phyloP scores from a whole-genome alignment of 768 basidiomycete genomes.

The Daedaleopsis nitida region DNA sequence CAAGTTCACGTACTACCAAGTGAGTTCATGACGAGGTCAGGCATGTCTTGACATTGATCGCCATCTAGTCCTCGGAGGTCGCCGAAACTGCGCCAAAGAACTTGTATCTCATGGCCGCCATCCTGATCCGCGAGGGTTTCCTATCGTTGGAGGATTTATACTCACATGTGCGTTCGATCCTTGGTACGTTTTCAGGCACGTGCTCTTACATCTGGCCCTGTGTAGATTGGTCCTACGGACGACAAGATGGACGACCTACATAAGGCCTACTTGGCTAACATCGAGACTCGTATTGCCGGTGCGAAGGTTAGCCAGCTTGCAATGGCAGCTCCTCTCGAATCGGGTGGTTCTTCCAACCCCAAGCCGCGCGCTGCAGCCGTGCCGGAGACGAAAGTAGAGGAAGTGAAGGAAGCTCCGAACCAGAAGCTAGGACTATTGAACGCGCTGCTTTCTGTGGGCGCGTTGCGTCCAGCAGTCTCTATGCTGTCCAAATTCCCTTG shows the following conservation, averaged over 20 bases:
- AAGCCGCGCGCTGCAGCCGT: conserved; percentile 42
- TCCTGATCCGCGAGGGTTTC: conserved; percentile 89
- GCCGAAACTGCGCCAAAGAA: conserved; percentile 66
- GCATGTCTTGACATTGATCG: conserved; percentile 8
- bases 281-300: conserved; percentile 63
- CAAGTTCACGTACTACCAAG: conserved; percentile 93
- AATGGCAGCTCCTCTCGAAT: conserved; percentile 82
- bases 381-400: conserved; percentile 37
- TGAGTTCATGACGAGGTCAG: conserved; percentile 31
- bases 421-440: conserved; percentile 81
- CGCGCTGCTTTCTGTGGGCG: conserved; percentile 86
- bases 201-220: not conserved
- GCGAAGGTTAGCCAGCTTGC: conserved; percentile 79
- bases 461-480: conserved; percentile 72
- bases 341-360: conserved; percentile 40
- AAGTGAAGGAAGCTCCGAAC: conserved; percentile 51
- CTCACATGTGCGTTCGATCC: conserved; percentile 69
- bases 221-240: conserved; percentile 74
- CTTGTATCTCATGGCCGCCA: conserved; percentile 79
- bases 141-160: conserved; percentile 87
- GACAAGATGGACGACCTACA: conserved; percentile 69
- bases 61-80: conserved; percentile 52
- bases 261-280: conserved; percentile 64
- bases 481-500: conserved; percentile 85
- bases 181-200: conserved; percentile 1